Evolutionary conservation across 2,329 filamentous ascomycete species (phyloP).

Genomic region (Chrysoporthe puriensis): DNA sequence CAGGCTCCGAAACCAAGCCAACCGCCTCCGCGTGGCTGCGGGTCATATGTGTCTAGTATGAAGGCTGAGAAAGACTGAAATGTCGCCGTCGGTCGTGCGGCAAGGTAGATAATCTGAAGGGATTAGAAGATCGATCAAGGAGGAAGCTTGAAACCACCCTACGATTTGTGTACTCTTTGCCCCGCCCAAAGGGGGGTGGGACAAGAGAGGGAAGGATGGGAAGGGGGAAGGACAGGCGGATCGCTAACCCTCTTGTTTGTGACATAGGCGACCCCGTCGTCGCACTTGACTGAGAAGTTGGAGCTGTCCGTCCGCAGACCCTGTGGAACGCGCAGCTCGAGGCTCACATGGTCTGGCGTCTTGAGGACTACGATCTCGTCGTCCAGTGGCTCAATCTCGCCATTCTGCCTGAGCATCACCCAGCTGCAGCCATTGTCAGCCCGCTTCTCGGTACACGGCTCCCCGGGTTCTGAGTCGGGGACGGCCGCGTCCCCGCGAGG

Average conservation of each 20-base stretch:
- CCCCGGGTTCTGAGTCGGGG: constrained; percentile 31
- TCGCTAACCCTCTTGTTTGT: constrained; percentile 79
- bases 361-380: constrained; percentile 82
- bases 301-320: constrained; percentile 62
- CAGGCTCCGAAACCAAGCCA: constrained; percentile 88
- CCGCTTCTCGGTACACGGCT: constrained; percentile 44
- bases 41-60: constrained; percentile 85
- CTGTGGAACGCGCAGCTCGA: constrained; percentile 73
- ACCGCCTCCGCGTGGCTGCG: constrained; percentile 69
- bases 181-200: neutral
- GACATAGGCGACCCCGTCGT: constrained; percentile 75
- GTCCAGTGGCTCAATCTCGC: constrained; percentile 80
- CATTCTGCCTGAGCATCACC: constrained; percentile 84
- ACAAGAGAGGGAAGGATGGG: neutral
- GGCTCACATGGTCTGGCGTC: constrained; percentile 76
- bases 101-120: constrained; percentile 81
- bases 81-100: constrained; percentile 66
- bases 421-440: constrained; percentile 67
- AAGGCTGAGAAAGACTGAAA: constrained; percentile 90
- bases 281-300: constrained; percentile 71
- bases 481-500: constrained; percentile 38
- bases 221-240: neutral
- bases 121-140: constrained; percentile 32
- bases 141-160: constrained; percentile 21
- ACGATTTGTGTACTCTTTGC: neutral